Conservation (phyloP, 352 stramenopile genomes). For the Phytopythium cucurbitacearum region DNA sequence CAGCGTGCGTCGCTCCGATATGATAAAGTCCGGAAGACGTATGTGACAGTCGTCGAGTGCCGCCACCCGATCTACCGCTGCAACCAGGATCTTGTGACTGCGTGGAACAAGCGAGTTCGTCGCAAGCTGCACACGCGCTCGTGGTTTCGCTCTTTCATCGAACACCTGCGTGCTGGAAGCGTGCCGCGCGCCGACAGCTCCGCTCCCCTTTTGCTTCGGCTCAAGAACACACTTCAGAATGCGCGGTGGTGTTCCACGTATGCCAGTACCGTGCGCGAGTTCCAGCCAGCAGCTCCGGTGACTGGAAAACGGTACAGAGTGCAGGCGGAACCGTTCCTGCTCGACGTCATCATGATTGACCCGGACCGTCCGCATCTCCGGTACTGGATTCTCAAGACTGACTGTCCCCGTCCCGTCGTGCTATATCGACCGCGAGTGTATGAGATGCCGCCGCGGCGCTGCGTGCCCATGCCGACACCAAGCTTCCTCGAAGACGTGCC, state of each 20-base stretch:
- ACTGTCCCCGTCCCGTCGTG: constrained; percentile 51
- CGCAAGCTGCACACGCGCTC: constrained; percentile 78
- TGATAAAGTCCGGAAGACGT: constrained; percentile 81
- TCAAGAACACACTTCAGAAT: constrained; percentile 84
- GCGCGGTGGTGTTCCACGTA: constrained; percentile 62
- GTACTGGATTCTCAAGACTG: constrained; percentile 67
- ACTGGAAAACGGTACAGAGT: constrained; percentile 43
- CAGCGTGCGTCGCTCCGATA: constrained; percentile 85
- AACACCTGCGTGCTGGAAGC: constrained; percentile 69
- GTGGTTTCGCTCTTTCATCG: constrained; percentile 90
- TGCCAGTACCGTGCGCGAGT: constrained; percentile 46
- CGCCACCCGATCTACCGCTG: constrained; percentile 90
- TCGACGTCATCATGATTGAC: constrained; percentile 60
- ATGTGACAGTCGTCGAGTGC: constrained; percentile 87
- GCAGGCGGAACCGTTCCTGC: not conserved
- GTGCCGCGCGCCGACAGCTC: constrained; percentile 39
- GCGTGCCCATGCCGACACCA: constrained; percentile 84
- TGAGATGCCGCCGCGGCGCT: constrained; percentile 69
- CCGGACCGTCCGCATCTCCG: constrained; percentile 44
- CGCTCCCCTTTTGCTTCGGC: constrained; percentile 61
- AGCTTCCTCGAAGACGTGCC: constrained; percentile 72
- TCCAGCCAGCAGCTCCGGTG: constrained; percentile 73
- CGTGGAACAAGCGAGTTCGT: constrained; percentile 87
- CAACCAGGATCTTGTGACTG: constrained; percentile 34
- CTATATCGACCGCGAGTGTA: constrained; percentile 86